These are phyloP conservation scores for Fomitopsis pinicola DNA, from an alignment of 1,284 basidiomycete genomes.

Conservation along the genomic window DNA sequence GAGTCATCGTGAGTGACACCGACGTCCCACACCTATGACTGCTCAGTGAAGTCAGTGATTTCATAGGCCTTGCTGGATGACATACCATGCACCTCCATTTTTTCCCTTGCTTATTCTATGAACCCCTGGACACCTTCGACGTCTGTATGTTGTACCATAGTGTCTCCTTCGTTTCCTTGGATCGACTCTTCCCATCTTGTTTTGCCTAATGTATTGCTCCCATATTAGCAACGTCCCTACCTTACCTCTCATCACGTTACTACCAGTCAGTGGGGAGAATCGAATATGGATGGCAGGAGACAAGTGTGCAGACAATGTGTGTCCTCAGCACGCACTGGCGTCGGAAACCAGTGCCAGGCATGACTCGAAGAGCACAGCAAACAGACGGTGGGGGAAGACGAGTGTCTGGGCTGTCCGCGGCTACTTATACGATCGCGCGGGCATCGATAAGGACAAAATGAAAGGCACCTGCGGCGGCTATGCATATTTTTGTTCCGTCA, in stretches of 20 bases:
- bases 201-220: not conserved
- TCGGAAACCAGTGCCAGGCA: not conserved
- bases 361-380: not conserved
- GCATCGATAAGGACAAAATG: conserved; percentile 5
- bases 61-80: not conserved
- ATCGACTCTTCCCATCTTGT: not conserved
- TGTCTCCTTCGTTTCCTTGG: conserved; percentile 5
- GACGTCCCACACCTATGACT: not conserved
- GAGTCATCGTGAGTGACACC: not conserved
- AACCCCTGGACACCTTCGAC: not conserved
- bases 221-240: conserved; percentile 9
- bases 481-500: not conserved
- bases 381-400: not conserved
- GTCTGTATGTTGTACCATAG: conserved; percentile 2
- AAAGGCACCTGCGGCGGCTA: not conserved
- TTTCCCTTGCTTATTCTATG: not conserved
- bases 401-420: not conserved
- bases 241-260: not conserved
- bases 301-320: not conserved
- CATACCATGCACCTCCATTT: not conserved
- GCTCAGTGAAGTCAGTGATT: not conserved
- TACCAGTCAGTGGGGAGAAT: too few species aligned
- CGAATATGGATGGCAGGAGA: not conserved
- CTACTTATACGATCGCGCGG: not conserved
- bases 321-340: not conserved